Evolutionary conservation across 345 rosid genomes (phyloP).

Genomic region (Eucalyptus erythrocorys): DNA sequence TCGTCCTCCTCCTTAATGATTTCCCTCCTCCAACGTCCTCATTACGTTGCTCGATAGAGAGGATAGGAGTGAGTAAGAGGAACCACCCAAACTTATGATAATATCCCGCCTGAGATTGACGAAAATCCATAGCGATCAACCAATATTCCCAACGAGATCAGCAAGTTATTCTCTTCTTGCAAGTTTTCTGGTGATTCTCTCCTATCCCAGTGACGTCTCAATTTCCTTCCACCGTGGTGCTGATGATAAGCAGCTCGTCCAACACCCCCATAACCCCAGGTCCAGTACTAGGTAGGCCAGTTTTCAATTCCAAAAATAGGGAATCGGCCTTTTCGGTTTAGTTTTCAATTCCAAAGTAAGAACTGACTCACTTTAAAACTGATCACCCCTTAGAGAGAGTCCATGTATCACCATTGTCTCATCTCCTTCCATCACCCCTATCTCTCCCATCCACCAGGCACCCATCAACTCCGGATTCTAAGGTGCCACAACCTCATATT

Average conservation of each 20-base stretch:
- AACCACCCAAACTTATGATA: background rate
- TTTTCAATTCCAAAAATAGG: fast-evolving
- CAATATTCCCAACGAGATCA: background rate
- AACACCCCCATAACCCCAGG: background rate
- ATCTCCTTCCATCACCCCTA: background rate
- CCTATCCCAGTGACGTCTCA: background rate
- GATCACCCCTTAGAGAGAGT: background rate
- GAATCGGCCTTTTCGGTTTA: background rate
- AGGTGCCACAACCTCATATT: background rate
- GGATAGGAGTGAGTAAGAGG: background rate
- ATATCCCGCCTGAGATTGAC: background rate
- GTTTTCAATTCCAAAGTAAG: background rate
- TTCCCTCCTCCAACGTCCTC: background rate
- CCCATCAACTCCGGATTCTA: background rate
- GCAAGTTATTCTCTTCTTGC: background rate
- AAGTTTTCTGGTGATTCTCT: background rate
- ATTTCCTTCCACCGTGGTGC: fast-evolving
- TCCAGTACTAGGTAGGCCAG: background rate
- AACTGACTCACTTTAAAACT: too few relatives aligned
- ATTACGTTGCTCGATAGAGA: background rate
- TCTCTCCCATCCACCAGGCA: background rate
- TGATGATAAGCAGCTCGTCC: background rate
- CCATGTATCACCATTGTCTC: background rate
- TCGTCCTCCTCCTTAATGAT: background rate
- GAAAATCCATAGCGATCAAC: background rate